Base-by-base conservation (phyloP, 345 rosid species). In the Boechera stricta region DNA sequence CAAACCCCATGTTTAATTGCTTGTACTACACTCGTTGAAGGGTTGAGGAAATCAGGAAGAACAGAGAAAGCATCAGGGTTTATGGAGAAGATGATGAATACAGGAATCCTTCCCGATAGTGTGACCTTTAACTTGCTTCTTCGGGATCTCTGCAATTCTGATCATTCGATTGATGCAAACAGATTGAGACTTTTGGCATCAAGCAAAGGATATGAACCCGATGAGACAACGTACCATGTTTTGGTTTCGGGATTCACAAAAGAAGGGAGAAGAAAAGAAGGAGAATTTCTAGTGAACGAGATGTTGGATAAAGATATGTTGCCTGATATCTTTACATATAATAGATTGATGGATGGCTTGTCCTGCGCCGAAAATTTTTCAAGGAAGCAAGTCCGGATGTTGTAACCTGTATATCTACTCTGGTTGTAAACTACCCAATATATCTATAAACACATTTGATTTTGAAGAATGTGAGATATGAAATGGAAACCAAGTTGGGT, bases 231-330 rank as follows among this genome's bases (percentile, higher is more conserved):
- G 0, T 91, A 85, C 75, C 67, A 81, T 73, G 83, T 83, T 84
- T 78, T 94, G 85, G 84, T 89, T 29, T 77, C 79, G 45, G 97
- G 97, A 13, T 91, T 76, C 68, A 72, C 65, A 2, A 82, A 80
- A 76, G 93, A 91, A 59, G 85, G 83, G 7, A 87, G 72, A 71
- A 80, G 79, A 72, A 81, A 86, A 74, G 97, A 90, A 75, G 94
- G 94, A 8, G 85, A 86, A 71, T 76, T 33, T 48, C 12, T 94
- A 67, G 93, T 89, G 64, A 83, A 87, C 51, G 93, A 94, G 84
- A 94, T 94, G 98, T 73, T 94, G 74, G 98, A 91, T 78, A 86
- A 82, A 70, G 96, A 86, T 45, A 84, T 86, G 72, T 72, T 94
- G 75, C 90, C 91, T 64, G 91, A 91, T 71, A 81, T 91, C 64